A percentile compares a stretch with the other conserved stretches of the same genome.
These are phyloP conservation scores for Kodamaea arcana DNA, from an alignment of 1,139 yeast genomes.

Conservation along the genomic window DNA sequence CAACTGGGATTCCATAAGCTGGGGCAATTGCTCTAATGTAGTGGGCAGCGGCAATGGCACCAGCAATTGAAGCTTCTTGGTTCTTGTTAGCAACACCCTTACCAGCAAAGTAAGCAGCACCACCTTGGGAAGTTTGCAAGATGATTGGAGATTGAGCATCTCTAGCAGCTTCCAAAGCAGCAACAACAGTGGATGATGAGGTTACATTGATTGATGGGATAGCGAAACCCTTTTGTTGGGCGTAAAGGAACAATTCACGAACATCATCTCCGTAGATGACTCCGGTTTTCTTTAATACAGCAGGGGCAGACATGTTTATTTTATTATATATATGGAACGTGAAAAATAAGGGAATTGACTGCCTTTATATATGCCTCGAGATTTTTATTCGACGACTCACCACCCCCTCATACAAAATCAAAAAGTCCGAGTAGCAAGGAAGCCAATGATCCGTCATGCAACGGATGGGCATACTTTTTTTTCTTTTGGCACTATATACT, in stretches of 20 bases:
- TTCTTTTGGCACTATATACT: neutral
- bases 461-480: neutral
- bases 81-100: conserved; percentile 94
- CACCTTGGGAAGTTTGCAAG: conserved; percentile 97
- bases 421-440: conserved; percentile 16
- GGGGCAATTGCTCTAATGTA: conserved; percentile 97
- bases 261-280: conserved; percentile 99
- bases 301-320: conserved; percentile 41
- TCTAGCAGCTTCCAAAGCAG: conserved; percentile 98
- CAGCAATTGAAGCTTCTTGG: conserved; percentile 92
- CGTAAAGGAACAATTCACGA: conserved; percentile 85
- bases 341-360: conserved; percentile 1
- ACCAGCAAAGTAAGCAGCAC: conserved; percentile 99
- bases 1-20: conserved; percentile 92
- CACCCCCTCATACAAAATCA: neutral
- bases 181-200: conserved; percentile 93
- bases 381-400: neutral
- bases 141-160: conserved; percentile 94
- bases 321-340: neutral
- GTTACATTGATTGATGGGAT: conserved; percentile 98
- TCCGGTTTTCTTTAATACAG: conserved; percentile 87
- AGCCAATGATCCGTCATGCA: conserved; percentile 17
- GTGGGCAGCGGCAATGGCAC: conserved; percentile 97
- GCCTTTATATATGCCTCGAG: conserved; percentile 3
- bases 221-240: conserved; percentile 90